Evolutionary conservation across 208 protist species (phyloP), one percentile per base, ranked within the genome.

Genomic region (Acanthamoeba rhysodes): DNA sequence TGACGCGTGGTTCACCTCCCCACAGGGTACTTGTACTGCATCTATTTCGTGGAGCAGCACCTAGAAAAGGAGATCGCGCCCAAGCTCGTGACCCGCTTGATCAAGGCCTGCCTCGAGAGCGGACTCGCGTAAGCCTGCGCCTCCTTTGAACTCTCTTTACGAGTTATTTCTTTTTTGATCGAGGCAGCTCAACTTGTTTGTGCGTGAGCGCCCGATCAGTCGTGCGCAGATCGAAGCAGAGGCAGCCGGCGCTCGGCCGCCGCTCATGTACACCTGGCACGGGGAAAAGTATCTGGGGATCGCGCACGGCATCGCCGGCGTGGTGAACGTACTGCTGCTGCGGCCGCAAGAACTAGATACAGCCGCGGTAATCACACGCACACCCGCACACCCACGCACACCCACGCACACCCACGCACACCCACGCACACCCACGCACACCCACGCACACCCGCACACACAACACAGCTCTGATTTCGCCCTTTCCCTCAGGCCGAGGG

Each of bases 261-360:
- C 87, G 4, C 41, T 93, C 37, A 93, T 93, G 87, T 93, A 93
- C 45, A 10, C 87, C 7, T 93, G 87, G 87, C 8, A 93, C 37
- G 87, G 87, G 59, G 64, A 76, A 10, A 76, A 93, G 62, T 93
- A 93, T 16, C 18, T 93, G 29, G 87, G 62, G 4, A 50, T 93
- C 8, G 87, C 59, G 24, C 87, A 93, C 68, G 87, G 87, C 48
- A 93, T 93, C 18, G 87, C 87, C 6, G 87, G 87, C 37, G 37
- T 93, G 10, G 16, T 93, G 14, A n/a, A 78, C 62, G 68, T 32
- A 8, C 64, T 93, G 3, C 37, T 93, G n/a, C 34, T 93, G 7
- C 87, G 87, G 7, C 55, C 87, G 7, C 34, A 50, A 24, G 62
- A 93, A 53, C 34, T 93, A 14, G 87, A 93, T 32, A 14, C 16